These are phyloP conservation scores for Tricholoma terreum DNA, from an alignment of 768 basidiomycete genomes.

Conservation along the genomic window DNA sequence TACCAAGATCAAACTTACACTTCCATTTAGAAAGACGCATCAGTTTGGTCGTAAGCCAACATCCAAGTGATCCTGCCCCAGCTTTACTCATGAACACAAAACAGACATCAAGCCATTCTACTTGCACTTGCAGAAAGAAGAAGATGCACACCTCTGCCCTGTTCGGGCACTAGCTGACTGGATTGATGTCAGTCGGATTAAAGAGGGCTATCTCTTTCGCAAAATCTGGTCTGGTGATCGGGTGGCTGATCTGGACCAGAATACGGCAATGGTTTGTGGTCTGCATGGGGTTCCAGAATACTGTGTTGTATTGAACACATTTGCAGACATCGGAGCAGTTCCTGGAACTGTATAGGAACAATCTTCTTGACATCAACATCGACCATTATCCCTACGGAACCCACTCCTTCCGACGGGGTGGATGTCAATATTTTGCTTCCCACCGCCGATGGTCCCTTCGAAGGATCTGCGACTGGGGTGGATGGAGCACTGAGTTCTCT, in stretches of 20 bases:
- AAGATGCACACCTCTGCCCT: too few species aligned
- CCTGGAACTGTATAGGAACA: conserved; percentile 37
- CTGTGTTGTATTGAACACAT: too few species aligned
- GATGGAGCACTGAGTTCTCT: conserved; percentile 39
- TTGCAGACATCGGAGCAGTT: conserved; percentile 35
- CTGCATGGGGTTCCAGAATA: too few species aligned
- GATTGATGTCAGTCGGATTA: conserved; percentile 20
- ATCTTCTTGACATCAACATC: conserved; percentile 38
- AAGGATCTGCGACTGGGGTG: too few species aligned
- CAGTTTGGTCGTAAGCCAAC: conserved; percentile 28
- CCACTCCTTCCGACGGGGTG: too few species aligned
- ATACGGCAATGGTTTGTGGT: conserved; percentile 25
- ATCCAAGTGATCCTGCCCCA: too few species aligned
- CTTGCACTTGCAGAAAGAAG: too few species aligned
- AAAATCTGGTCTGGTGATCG: conserved; percentile 26
- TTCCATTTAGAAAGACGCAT: conserved; percentile 27
- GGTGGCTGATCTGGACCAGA: conserved; percentile 12
- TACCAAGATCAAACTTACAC: conserved; percentile 15
- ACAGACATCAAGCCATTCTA: too few species aligned
- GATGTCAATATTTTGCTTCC: too few species aligned
- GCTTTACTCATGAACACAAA: too few species aligned
- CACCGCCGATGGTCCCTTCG: conserved; percentile 34
- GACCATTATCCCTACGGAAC: too few species aligned
- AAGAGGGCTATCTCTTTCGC: conserved; percentile 32
- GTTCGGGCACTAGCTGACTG: conserved; percentile 31